Evolutionary conservation across 2,329 filamentous ascomycete species (phyloP), one percentile per base, ranked within the genome.

Genomic region (Epichloe gansuensis): DNA sequence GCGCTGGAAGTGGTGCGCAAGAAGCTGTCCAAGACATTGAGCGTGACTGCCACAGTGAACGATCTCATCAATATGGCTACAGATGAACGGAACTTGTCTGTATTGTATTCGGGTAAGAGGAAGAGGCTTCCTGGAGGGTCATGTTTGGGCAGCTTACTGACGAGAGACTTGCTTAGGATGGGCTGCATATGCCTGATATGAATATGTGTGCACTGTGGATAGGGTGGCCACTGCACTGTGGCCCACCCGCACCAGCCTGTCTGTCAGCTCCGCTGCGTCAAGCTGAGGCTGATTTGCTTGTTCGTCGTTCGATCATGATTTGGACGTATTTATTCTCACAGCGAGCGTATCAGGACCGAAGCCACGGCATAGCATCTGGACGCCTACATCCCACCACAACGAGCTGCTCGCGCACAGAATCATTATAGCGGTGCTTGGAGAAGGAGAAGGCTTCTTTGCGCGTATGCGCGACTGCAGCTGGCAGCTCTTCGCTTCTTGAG

Each of bases 21-120:
- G 78, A 99, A 99, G 72, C 69, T 99, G 59, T 87, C 85, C 56
- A 95, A 95, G 74, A 90, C 87, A 2, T 68, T 98, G 64, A 98
- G 91, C 65, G 91, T 95, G 17, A 87, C 86, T 51, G 94, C 93
- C 3, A 96, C 89, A 13, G 93, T 98, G 51, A 97, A 96, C 63
- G 93, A 98, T 64, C 70, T 98, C 57, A 98, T 98, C 57, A 93
- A 96, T 65, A 87, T 95, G 70, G 91, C 93, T 7, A 91, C 86
- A 2, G 93, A 98, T 67, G 90, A 95, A 71, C 80, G 80, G 58
- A 96, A 98, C 64, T 66, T 99, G 62, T 91, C 93, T 2, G 83
- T 96, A 42, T 70, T 99, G 60, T 99, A 91, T 71, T 85, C 84
- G 61, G 85, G 83, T 82, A 71, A 63, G 78, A 34, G 1, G 25